Base-by-base conservation (phyloP, 2,329 filamentous ascomycete genomes). In the Meredithiella fracta region DNA sequence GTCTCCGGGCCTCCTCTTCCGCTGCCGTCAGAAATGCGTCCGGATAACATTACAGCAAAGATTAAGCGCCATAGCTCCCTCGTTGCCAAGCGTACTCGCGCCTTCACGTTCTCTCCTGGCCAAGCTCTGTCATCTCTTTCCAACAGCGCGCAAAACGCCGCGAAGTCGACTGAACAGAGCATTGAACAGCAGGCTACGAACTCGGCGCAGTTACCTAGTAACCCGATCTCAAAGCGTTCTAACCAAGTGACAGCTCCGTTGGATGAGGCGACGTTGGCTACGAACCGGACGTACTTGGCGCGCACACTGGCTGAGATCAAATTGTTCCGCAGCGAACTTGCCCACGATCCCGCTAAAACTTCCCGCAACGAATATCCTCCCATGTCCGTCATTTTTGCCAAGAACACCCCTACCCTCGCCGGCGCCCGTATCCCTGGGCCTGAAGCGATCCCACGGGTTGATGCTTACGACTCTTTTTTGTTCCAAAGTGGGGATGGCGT, bases 401-500 rank as follows among this genome's bases (percentile, higher is more conserved):
- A 94, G 66, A 81, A 80, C 23, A 86, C 84, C 0, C 90, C 90
- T 0, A 96, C 90, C 0, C 86, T 94, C 0, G 88, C 82, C 64
- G 88, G 84, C 0, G 87, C 86, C 0, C 81, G 83, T 47, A 87
- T 97, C 0, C 70, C 77, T 14, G 79, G 80, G 1, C 73, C 77
- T 2, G 88, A 91, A 55, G 81, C 77, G 0, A 95, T 96, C 61
- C 77, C 80, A 52, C 79, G 80, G 59, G 72, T 79, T 0, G 87
- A 94, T 66, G 83, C 80, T 0, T 96, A 94, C 65, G 88, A 94
- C 61, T 83, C 94, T 62, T 73, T 97, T 1, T 78, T 87, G 0
- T 96, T 96, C 69, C 84, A 85, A 0, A 83, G 83, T 22, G 89
- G 90, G 1, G 90, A 97, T 65, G 91, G 90, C 0, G 90, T 97